Evolutionary conservation across 139 green algal genomes (phyloP).

Genomic region (Picochlorum sp.): DNA sequence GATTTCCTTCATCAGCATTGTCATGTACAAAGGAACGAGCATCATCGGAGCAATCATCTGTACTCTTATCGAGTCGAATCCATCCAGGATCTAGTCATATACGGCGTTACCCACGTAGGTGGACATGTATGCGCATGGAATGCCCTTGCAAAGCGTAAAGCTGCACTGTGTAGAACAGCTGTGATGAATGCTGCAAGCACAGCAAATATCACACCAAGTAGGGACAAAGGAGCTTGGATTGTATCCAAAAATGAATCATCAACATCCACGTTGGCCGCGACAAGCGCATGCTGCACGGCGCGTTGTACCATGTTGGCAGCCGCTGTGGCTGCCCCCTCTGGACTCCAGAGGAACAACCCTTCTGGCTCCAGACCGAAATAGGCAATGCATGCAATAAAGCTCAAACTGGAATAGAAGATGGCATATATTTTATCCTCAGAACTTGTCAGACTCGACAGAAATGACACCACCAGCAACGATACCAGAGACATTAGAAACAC

Average conservation of each 20-base stretch:
- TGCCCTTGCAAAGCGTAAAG: constrained; percentile 16
- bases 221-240: neutral
- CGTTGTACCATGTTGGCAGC: neutral
- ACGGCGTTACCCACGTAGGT: constrained; percentile 1
- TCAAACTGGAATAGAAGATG: constrained; percentile 2
- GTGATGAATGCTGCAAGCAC: constrained; percentile 5
- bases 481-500: neutral
- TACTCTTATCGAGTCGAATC: neutral
- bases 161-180: constrained; percentile 13
- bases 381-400: constrained; percentile 10
- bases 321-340: neutral
- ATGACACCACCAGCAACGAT: constrained; percentile 9
- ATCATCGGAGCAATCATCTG: constrained; percentile 15
- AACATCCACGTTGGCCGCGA: neutral
- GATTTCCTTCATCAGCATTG: neutral
- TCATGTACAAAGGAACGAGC: constrained; percentile 2
- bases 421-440: constrained; percentile 16
- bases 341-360: neutral
- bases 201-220: constrained; percentile 7
- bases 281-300: neutral
- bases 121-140: constrained; percentile 7
- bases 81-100: neutral
- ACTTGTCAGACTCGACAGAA: constrained; percentile 19
- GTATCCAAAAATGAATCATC: neutral
- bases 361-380: constrained; percentile 4